A percentile compares a stretch with the other conserved stretches of the same genome.
These are phyloP conservation scores for Coemansia sp. DNA, from an alignment of 192 early-diverging fungal species.

Conservation along the genomic window DNA sequence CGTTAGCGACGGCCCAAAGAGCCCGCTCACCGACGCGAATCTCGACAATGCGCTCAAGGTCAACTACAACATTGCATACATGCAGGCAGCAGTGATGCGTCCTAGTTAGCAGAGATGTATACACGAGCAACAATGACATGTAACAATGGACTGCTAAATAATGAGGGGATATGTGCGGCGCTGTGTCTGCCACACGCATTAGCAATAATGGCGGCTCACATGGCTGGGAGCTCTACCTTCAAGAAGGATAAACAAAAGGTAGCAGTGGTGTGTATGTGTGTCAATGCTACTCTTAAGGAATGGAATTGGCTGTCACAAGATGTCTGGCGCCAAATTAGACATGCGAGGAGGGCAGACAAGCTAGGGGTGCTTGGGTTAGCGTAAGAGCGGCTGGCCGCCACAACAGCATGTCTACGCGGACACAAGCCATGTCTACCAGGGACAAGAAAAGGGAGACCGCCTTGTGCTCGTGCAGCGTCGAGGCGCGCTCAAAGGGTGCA, in stretches of 20 bases:
- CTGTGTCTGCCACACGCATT: constrained; percentile 6
- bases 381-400: neutral
- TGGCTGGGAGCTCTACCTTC: neutral
- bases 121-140: neutral
- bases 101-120: neutral
- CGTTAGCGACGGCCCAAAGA: constrained; percentile 49
- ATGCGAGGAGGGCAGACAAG: neutral
- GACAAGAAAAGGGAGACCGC: neutral
- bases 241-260: neutral
- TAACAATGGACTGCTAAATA: constrained; percentile 5
- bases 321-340: neutral
- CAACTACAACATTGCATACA: constrained; percentile 34
- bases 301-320: neutral
- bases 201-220: constrained; percentile 12
- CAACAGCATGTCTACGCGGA: neutral
- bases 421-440: constrained; percentile 6
- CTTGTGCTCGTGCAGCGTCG: neutral
- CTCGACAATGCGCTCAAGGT: constrained; percentile 56
- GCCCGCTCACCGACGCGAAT: constrained; percentile 47
- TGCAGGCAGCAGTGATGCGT: neutral
- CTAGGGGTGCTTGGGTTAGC: neutral
- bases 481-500: neutral
- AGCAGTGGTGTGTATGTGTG: neutral
- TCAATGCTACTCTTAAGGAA: neutral
- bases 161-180: neutral